phyloP scores from a whole-genome alignment of 495 filamentous ascomycete species.

The Sporormia fimetaria region DNA sequence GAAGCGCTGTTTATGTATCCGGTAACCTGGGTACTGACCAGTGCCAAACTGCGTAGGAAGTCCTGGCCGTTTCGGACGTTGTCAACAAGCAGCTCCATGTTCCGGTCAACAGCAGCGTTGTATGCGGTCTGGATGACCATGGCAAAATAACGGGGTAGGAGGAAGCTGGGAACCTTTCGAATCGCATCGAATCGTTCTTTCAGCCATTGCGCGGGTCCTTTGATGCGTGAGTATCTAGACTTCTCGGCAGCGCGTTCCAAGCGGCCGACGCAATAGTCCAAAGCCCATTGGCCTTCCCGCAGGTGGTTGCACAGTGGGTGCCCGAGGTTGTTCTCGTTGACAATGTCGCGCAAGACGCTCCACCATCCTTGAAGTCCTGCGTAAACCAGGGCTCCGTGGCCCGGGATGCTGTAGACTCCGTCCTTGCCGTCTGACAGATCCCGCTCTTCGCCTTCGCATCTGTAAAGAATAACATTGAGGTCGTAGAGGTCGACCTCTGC shows the following conservation, averaged over 20 bases:
- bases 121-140: constrained; percentile 80
- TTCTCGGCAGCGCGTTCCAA: constrained; percentile 60
- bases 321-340: constrained; percentile 80
- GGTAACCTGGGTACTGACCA: constrained; percentile 83
- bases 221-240: constrained; percentile 46
- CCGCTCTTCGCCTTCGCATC: constrained; percentile 83
- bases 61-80: constrained; percentile 68
- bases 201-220: constrained; percentile 63
- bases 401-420: constrained; percentile 79
- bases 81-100: constrained; percentile 62
- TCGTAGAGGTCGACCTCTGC: constrained; percentile 60
- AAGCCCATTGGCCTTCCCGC: constrained; percentile 83
- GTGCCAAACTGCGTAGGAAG: constrained; percentile 73
- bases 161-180: constrained; percentile 69
- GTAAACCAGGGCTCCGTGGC: constrained; percentile 75
- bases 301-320: constrained; percentile 90
- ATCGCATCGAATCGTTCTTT: constrained; percentile 74
- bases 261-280: constrained; percentile 74
- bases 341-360: constrained; percentile 78
- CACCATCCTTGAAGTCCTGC: constrained; percentile 98
- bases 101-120: constrained; percentile 65
- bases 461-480: constrained; percentile 84
- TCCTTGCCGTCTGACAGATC: constrained; percentile 69
- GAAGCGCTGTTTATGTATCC: constrained; percentile 83
- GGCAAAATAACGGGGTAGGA: constrained; percentile 87